Base-by-base conservation (phyloP, 306 rosid species). In the Glycine latifolia region DNA sequence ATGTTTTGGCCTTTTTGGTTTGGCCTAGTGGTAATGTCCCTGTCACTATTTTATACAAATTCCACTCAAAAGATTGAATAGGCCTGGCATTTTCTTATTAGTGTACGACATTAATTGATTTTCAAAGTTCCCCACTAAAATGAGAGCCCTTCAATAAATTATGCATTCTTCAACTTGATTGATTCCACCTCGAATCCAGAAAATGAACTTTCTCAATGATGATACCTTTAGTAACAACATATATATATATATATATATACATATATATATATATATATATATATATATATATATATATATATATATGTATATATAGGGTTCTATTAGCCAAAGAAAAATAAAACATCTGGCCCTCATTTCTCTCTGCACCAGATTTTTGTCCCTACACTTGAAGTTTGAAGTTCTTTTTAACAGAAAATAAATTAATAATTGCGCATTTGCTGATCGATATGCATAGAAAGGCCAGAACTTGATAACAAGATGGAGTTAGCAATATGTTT, bases 61-160 rank as follows among this genome's bases (percentile, higher is more conserved):
- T 78, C 85, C 90, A 82, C 90, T 80, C 8, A 79, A 35, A 70
- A 66, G 53, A 59, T 49, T 46, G 78, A 73, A 75, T 49, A 79
- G 67, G 56, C 67, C 56, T 82, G 70, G 67, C 54, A 14, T 77
- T 68, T 78, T 16, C 50, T 77, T 63, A 76, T 85, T 80, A 43
- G 67, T 74, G 61, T 59, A 73, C 17, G 52, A 35, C 60, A 49
- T 59, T 67, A 12, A 67, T 73, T 66, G 49, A 63, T 58, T 68
- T 48, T 67, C 84, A 77, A 78, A 63, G 86, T 67, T 81, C 52
- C 68, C 88, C 89, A 86, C 87, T 77, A 49, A 86, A 67, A 61
- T 44, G 46, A 20, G 73, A 65, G 47, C 67, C 83, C 63, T 70
- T 74, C 82, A 71, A 80, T 81, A 33, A 70, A 56, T 73, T 73